Evolutionary conservation across 2,329 filamentous ascomycete genomes (phyloP), one percentile per base, ranked within the genome.

Genomic region (Aspergillus puulaauensis): DNA sequence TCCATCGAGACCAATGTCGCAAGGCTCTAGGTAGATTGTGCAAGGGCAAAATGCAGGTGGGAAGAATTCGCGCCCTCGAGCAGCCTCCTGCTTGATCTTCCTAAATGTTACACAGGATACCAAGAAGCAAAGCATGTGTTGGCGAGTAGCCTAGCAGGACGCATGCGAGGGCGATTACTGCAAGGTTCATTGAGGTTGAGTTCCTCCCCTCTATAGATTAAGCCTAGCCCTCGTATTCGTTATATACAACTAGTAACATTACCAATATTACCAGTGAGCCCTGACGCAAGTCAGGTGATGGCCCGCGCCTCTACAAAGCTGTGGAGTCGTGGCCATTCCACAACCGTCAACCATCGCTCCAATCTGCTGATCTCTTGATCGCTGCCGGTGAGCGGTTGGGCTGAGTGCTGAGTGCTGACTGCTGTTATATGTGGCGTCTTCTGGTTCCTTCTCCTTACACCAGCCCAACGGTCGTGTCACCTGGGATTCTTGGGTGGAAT

Each of bases 131-230:
- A 50, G 21, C 33, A 37, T n/a, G 15, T 37, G 44, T 39, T 54
- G 43, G 52, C 23, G n/a, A n/a, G 21, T 21, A 21, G 21, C 21
- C 21, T 21, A 21, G 51, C 27, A 31, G 12, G 37, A 55, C 27
- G 45, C 53, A 52, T 57, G 54, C 54, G 54, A 57, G 54, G 54
- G 43, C 43, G 54, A 57, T 57, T 57, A 43, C 41, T 52, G 48
- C 54, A 57, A 27, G 54, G 41, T 52, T 48, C 27, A 45, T 21
- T 27, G 6, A 23, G 6, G 21, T 52, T 19, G 37, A 33, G 17
- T 31, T 35, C 24, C 24, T 23, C 12, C 14, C 9, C 14, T 7
- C 9, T 40, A 24, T 40, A 51, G 14, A 37, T 37, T 37, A 5
- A 37, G 14, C 35, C 12, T 37, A 5, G 15, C 14, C 35, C 35